phyloP scores from a whole-genome alignment of 495 filamentous ascomycete genomes.

The Penicilliopsis zonata region DNA sequence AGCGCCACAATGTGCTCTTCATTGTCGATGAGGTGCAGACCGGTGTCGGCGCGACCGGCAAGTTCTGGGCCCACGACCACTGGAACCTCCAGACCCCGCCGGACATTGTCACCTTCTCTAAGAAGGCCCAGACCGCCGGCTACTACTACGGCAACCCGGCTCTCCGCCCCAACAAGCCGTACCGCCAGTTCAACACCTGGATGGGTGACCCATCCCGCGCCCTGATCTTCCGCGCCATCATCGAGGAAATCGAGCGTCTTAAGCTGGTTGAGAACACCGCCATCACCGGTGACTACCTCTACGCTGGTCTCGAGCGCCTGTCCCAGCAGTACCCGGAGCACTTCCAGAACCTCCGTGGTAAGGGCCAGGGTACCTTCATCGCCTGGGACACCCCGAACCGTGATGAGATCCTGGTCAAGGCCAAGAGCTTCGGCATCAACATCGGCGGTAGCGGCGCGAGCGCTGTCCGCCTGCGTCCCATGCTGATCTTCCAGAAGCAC shows the following conservation, averaged over 20 bases:
- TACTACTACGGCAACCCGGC: conserved; percentile 88
- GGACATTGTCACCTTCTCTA: conserved; percentile 97
- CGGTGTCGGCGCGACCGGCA: conserved; percentile 82
- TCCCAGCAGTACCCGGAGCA: conserved; percentile 66
- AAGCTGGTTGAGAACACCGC: conserved; percentile 75
- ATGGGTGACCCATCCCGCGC: conserved; percentile 94
- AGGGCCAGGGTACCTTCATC: conserved; percentile 93
- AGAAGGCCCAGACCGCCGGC: conserved; percentile 97
- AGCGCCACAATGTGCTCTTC: conserved; percentile 74
- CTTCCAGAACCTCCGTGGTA: conserved; percentile 82
- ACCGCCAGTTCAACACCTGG: conserved; percentile 99
- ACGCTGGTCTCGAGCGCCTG: conserved; percentile 53
- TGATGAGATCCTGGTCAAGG: conserved; percentile 70
- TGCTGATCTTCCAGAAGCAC: conserved; percentile 91
- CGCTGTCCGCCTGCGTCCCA: conserved; percentile 81
- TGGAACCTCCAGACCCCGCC: conserved; percentile 78
- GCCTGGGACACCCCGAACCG: conserved; percentile 84
- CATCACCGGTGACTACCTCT: conserved; percentile 75
- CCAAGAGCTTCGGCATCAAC: conserved; percentile 72
- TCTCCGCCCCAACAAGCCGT: conserved; percentile 95
- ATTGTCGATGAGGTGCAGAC: conserved; percentile 99
- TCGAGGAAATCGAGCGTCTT: conserved; percentile 73
- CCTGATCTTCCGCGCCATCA: conserved; percentile 84
- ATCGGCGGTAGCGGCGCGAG: conserved; percentile 77
- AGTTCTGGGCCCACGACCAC: conserved; percentile 99